phyloP scores from a whole-genome alignment of 139 green algal species.

The Nannochloris sp. region DNA sequence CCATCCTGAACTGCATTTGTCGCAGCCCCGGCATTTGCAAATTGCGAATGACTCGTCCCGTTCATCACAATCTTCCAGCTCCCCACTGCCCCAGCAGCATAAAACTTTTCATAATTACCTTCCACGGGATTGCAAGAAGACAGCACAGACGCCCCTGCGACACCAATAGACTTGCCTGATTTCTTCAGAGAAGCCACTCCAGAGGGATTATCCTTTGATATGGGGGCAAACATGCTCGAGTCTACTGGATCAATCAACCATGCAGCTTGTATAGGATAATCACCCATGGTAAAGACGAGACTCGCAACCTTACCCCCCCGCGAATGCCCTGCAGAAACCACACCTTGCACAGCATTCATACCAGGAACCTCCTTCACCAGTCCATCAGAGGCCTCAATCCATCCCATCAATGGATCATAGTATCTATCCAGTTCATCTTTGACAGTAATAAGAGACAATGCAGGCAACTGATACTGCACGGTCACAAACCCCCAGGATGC shows the following conservation, averaged over 20 bases:
- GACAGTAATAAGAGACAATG: neutral
- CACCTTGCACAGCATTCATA: too few species aligned
- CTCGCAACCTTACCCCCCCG: constrained; percentile 53
- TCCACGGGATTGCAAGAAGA: constrained; percentile 39
- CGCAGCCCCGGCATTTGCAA: constrained; percentile 29
- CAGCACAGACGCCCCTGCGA: constrained; percentile 32
- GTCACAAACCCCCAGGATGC: constrained; percentile 37
- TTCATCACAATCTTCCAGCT: constrained; percentile 24
- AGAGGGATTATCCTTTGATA: constrained; percentile 31
- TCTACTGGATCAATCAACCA: constrained; percentile 61
- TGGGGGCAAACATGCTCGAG: constrained; percentile 23
- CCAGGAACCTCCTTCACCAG: too few species aligned
- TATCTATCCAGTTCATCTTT: neutral
- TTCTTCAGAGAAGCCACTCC: constrained; percentile 22
- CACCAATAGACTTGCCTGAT: constrained; percentile 16
- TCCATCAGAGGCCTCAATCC: neutral
- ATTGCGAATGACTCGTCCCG: constrained; percentile 28
- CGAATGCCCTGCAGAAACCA: constrained; percentile 37
- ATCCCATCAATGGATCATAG: neutral
- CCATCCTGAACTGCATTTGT: constrained; percentile 31
- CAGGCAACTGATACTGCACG: constrained; percentile 39
- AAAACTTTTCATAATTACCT: constrained; percentile 31
- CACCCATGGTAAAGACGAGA: constrained; percentile 30
- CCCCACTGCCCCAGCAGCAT: constrained; percentile 6
- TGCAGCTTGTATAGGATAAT: constrained; percentile 21